These are phyloP conservation scores for Boletus vinaceobasis DNA, from an alignment of 768 basidiomycete species.

Conservation along the genomic window DNA sequence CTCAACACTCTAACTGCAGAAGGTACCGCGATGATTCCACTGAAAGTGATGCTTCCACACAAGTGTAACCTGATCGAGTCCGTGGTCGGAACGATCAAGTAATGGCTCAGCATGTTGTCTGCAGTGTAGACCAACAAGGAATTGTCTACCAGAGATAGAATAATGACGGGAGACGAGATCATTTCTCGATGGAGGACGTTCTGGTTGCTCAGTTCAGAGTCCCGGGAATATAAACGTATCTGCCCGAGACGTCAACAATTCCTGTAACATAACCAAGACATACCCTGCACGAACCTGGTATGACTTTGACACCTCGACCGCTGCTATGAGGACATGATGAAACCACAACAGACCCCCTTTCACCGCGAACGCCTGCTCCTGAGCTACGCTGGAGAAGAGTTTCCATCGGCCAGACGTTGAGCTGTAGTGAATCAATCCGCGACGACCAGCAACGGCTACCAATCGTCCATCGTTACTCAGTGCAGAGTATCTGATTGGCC, in stretches of 20 bases:
- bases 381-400: conserved; percentile 70
- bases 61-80: conserved; percentile 82
- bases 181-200: conserved; percentile 81
- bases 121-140: conserved; percentile 91
- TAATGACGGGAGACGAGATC: conserved; percentile 73
- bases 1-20: conserved; percentile 84
- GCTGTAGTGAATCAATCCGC: conserved; percentile 92
- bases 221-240: conserved; percentile 93
- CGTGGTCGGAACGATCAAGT: conserved; percentile 79
- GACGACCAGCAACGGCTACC: conserved; percentile 87
- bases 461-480: conserved; percentile 88
- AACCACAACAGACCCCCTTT: conserved; percentile 95
- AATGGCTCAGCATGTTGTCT: conserved; percentile 93
- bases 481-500: conserved; percentile 92
- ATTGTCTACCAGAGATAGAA: conserved; percentile 91
- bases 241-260: conserved; percentile 30
- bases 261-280: background rate
- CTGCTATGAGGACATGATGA: conserved; percentile 89
- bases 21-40: conserved; percentile 83
- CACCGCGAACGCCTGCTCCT: conserved; percentile 85
- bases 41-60: conserved; percentile 94
- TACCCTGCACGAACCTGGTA: conserved; percentile 55
- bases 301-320: conserved; percentile 76
- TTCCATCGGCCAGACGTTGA: conserved; percentile 96
- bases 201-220: conserved; percentile 78